These are phyloP conservation scores for Aspergillus olivimuriae DNA, from an alignment of 495 filamentous ascomycete genomes.

Conservation along the genomic window DNA sequence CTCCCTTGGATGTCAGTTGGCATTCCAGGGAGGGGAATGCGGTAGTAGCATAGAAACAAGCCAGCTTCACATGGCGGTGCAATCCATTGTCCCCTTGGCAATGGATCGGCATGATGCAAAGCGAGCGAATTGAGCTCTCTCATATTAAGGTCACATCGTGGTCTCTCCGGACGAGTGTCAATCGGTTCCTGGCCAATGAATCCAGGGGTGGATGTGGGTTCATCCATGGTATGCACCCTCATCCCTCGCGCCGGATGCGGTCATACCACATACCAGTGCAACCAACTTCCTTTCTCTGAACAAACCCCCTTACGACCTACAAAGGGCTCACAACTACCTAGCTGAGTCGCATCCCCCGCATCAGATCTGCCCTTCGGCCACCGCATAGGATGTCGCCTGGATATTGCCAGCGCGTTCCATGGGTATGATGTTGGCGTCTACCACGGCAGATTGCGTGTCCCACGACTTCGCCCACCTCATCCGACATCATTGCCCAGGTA, in stretches of 20 bases:
- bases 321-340: not conserved
- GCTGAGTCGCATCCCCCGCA: constrained; percentile 21
- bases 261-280: constrained; percentile 4
- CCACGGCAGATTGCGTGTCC: constrained; percentile 41
- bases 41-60: constrained; percentile 2
- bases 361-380: constrained; percentile 49
- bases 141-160: not conserved
- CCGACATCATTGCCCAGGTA: constrained; percentile 39
- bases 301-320: not conserved
- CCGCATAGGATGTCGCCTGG: constrained; percentile 44
- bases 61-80: constrained; percentile 7
- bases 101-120: not conserved
- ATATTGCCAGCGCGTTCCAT: constrained; percentile 43
- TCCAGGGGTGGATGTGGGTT: not conserved
- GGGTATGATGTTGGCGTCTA: constrained; percentile 51
- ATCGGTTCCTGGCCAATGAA: constrained; percentile 4
- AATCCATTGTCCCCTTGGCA: not conserved
- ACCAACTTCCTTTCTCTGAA: not conserved
- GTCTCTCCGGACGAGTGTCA: not conserved
- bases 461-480: constrained; percentile 37
- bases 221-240: not conserved
- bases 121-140: not conserved
- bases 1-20: not conserved
- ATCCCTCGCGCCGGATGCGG: constrained; percentile 6
- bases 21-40: constrained; percentile 10